These are phyloP conservation scores for Setaria italica DNA, from an alignment of 202 grass and related monocot genomes.

Conservation along the genomic window DNA sequence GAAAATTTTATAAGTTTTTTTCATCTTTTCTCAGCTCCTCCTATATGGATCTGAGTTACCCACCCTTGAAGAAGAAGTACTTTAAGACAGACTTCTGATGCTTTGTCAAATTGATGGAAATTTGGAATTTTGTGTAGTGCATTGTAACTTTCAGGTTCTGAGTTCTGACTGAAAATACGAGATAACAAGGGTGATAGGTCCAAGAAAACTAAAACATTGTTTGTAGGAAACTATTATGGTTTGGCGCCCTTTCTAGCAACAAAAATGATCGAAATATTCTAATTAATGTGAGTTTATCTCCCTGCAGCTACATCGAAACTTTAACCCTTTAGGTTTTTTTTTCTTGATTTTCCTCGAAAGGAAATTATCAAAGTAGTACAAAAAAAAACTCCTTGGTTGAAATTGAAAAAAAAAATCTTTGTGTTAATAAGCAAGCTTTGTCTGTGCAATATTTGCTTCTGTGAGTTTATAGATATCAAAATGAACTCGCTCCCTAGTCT, in stretches of 20 bases:
- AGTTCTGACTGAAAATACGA: neutral
- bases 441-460: neutral
- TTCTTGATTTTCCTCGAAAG: neutral
- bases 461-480: neutral
- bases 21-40: neutral
- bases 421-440: neutral
- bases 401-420: neutral
- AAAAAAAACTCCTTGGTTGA: neutral
- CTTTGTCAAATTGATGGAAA: neutral
- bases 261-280: neutral
- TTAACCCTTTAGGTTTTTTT: neutral
- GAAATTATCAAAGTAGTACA: neutral
- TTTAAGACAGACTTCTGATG: neutral
- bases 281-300: neutral
- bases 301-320: neutral
- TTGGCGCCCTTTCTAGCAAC: too few relatives aligned
- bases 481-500: neutral
- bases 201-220: neutral
- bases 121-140: neutral
- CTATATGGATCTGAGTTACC: neutral
- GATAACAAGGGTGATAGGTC: neutral
- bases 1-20: neutral
- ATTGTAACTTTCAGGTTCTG: neutral
- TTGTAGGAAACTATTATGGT: neutral
- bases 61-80: neutral